Base-by-base conservation (phyloP, 176 grass and related monocot species). In the Raddia distichophylla region DNA sequence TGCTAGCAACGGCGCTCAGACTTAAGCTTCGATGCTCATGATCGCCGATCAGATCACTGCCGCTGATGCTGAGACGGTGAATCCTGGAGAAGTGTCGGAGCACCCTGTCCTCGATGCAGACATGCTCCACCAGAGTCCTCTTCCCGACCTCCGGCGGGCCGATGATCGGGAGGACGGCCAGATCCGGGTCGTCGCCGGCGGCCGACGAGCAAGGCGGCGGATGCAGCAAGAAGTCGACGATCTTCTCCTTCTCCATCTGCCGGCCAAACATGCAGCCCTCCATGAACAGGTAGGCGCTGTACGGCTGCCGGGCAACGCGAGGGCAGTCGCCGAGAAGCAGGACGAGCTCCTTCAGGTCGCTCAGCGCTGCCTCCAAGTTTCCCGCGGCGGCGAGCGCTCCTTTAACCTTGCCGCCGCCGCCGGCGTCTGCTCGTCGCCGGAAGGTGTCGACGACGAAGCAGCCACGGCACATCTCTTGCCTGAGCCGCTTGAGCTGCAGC, bases 241-340 rank as follows among this genome's bases (percentile, higher is more conserved):
- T 37, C 1, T 13, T 8, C 14, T 74, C 59, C 80, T 17, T 83
- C 48, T 83, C 70, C 70, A 64, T 44, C 34, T 83, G 80, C 34
- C 70, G 59, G 7, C 80, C 70, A 32, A 83, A 74, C 80, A 83
- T 73, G 59, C 80, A 74, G 1, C 11, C 42, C 57, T 74, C 80
- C 58, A 74, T 44, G 34, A 54, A 82, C 7, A 82, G 16, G 47
- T 82, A 64, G 33, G 69, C 4, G 59, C 59, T 74, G 18, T 82
- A 74, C 12, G 80, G 69, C 18, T 74, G 80, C 2, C 47, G 46
- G 47, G 2, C 4, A 2, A 82, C 0, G 12, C 80, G 69, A 14
- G 80, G 69, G 59, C 34, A 82, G 47, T 0, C 4, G 1, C 11
- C 11, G 1, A 82, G 69, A 5, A 82, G 47, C 11, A 74, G 27